phyloP scores from a whole-genome alignment of 73 alveolate genomes.

The Paramecium biaurelia region DNA sequence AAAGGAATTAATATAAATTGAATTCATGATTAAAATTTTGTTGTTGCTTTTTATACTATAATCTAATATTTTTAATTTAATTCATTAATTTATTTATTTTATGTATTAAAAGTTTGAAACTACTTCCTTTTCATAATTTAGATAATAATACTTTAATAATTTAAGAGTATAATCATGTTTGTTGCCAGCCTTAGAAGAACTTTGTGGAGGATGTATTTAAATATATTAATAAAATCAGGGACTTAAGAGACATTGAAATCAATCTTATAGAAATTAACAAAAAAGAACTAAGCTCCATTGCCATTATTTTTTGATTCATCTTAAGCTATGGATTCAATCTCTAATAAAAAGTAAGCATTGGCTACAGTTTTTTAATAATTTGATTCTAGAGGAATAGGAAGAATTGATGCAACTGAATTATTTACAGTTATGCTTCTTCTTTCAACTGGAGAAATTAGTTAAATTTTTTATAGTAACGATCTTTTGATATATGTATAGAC shows the following conservation, averaged over 20 bases:
- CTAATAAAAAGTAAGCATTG: constrained; percentile 23
- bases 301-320: constrained; percentile 39
- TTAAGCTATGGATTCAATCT: constrained; percentile 35
- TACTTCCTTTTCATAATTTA: neutral
- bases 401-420: constrained; percentile 52
- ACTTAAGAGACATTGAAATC: constrained; percentile 46
- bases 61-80: neutral
- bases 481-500: neutral
- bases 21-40: too few species aligned
- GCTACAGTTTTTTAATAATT: neutral
- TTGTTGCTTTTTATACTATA: too few species aligned
- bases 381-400: constrained; percentile 51
- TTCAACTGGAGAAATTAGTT: constrained; percentile 43
- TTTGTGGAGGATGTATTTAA: constrained; percentile 40
- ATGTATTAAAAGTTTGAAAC: constrained; percentile 39
- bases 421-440: constrained; percentile 12
- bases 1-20: neutral
- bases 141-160: constrained; percentile 12
- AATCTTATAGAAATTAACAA: neutral
- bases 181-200: neutral
- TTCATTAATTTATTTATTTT: neutral
- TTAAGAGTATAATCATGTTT: neutral
- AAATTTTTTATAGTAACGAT: neutral
- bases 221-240: neutral
- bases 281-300: constrained; percentile 45